Conservation (phyloP, 2,329 filamentous ascomycete species). For the Rhynchosporium graminicola region DNA sequence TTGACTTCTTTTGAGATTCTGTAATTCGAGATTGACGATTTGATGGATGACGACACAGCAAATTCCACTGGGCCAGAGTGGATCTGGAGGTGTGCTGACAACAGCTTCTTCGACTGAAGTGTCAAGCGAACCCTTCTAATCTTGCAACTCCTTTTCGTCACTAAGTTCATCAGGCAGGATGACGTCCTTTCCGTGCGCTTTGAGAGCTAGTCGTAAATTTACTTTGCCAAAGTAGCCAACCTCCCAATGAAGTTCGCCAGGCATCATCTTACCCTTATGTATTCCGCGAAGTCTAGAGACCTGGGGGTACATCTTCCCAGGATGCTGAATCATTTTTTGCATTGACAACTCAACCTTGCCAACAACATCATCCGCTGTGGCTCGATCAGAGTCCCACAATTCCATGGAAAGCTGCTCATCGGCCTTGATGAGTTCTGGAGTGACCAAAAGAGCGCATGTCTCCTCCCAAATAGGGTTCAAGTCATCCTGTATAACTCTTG, state of each 20-base stretch:
- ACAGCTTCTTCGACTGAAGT: constrained; percentile 79
- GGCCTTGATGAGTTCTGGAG: constrained; percentile 85
- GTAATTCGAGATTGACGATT: constrained; percentile 91
- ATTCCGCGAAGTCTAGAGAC: constrained; percentile 80
- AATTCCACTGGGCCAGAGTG: constrained; percentile 92
- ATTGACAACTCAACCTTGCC: constrained; percentile 93
- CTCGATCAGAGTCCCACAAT: constrained; percentile 93
- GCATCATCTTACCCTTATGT: constrained; percentile 84
- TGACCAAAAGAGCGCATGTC: constrained; percentile 81
- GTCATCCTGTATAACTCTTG: constrained; percentile 91
- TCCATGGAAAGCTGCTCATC: constrained; percentile 93
- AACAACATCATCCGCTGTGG: constrained; percentile 90
- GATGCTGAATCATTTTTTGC: constrained; percentile 92
- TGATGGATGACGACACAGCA: constrained; percentile 87
- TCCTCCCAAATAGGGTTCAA: constrained; percentile 93
- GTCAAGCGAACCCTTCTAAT: constrained; percentile 79
- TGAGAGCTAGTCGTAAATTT: constrained; percentile 78
- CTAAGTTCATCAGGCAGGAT: constrained; percentile 73
- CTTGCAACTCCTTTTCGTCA: constrained; percentile 76
- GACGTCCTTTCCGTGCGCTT: constrained; percentile 83
- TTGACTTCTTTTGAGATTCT: constrained; percentile 81
- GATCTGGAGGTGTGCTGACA: constrained; percentile 86
- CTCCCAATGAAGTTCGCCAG: constrained; percentile 92
- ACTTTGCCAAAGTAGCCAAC: constrained; percentile 94
- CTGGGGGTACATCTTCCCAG: constrained; percentile 89